Evolutionary conservation across 2,329 filamentous ascomycete species (phyloP).

Genomic region (Monascus ruber): DNA sequence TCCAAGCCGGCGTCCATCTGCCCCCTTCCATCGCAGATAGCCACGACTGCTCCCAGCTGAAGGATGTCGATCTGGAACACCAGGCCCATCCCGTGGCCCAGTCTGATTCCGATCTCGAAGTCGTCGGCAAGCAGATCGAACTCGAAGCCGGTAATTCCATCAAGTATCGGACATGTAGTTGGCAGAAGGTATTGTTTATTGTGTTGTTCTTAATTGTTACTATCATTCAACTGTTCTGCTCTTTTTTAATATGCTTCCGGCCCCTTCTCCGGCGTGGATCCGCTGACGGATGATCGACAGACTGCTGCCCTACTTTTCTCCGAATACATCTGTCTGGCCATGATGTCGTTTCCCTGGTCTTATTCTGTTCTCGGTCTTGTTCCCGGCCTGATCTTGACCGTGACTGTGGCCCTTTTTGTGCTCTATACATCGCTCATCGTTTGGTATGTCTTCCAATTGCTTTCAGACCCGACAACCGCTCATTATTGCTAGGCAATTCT

Average conservation of each 20-base stretch:
- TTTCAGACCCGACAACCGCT: conserved; percentile 13
- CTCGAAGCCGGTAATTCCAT: conserved; percentile 68
- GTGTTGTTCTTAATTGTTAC: conserved; percentile 1
- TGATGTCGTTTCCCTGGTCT: conserved; percentile 94
- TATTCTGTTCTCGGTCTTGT: conserved; percentile 81
- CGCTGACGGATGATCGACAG: conserved; percentile 28
- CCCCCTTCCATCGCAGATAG: conserved; percentile 9
- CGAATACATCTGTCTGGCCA: conserved; percentile 85
- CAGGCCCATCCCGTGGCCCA: conserved; percentile 7
- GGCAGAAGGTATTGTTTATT: conserved; percentile 57
- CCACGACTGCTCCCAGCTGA: conserved; percentile 14
- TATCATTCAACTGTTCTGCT: no score
- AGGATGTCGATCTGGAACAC: conserved; percentile 17
- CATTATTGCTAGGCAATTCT: conserved; percentile 62
- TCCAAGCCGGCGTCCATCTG: conserved; percentile 8
- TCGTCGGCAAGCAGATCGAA: conserved; percentile 58
- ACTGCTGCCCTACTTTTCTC: conserved; percentile 84
- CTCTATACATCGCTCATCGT: conserved; percentile 67
- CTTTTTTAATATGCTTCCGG: no score
- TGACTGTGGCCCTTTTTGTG: conserved; percentile 65
- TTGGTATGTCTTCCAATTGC: conserved; percentile 36
- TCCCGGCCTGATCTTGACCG: conserved; percentile 72
- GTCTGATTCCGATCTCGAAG: conserved; percentile 32
- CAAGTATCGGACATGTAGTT: conserved; percentile 85
- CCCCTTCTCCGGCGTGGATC: no score